Base-by-base conservation (phyloP, 2,329 filamentous ascomycete genomes). In the Thermochaetoides dissita region DNA sequence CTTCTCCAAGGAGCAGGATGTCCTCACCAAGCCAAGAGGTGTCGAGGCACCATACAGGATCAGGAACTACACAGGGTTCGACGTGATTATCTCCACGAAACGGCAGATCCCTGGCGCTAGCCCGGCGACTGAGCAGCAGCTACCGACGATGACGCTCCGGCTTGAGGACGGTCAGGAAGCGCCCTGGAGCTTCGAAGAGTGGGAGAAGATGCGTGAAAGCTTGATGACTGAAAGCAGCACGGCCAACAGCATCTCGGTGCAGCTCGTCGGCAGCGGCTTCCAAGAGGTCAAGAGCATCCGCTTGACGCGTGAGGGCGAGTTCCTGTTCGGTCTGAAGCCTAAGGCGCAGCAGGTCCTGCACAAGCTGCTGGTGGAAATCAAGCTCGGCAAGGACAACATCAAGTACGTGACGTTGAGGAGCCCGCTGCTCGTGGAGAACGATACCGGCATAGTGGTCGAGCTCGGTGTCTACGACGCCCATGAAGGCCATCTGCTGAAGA, bases 341-440 rank as follows among this genome's bases (percentile, higher is more conserved):
- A 84, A 87, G 59, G 81, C 86, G 47, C 83, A 94, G 54, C 74
- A 83, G 45, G 72, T 94, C 3, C 71, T 89, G 49, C 93, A 98
- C 59, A 82, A 88, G 17, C 73, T 98, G 11, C 76, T 96, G 24
- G 88, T 96, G 0, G 91, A 98, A 44, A 82, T 98, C 41, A 85
- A 76, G 41, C 71, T 98, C 24, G 91, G 87, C n/a, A 66, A 76
- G 1, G 89, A 98, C 65, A 96, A 96, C 55, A 84, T 98, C 64
- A 98, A 98, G 65, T 93, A 94, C 58, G 93, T 98, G 55, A 98
- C 88, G 1, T 79, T 98, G 55, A 77, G 91, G 28, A 96, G 89
- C 11, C 91, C 91, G 1, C 66, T 98, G 1, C 65, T 95, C 0
- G 79, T 98, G 7, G 91, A 98, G 58, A 98, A 98, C 61, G 84